These are phyloP conservation scores for Isoetes engelmannii DNA, from an alignment of 83 land plant species.

Conservation along the genomic window DNA sequence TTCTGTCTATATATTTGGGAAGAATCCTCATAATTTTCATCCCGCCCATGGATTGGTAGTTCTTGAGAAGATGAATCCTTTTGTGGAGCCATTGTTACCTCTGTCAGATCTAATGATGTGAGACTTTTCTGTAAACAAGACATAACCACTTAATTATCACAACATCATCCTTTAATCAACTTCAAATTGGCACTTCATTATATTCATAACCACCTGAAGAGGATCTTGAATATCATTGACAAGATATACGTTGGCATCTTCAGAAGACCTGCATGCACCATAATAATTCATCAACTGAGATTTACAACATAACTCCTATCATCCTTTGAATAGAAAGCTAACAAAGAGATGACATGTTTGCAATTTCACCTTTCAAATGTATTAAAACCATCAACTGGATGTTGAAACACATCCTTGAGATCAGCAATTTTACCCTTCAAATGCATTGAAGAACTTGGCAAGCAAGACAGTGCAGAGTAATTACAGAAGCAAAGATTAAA, in stretches of 20 bases:
- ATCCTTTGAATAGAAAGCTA: background rate
- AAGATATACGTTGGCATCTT: conserved; percentile 92
- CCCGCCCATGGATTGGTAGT: conserved; percentile 9
- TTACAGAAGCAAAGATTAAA: background rate
- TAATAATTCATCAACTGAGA: background rate
- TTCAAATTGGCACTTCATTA: too few species aligned
- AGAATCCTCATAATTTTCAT: conserved; percentile 4
- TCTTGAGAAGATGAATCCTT: conserved; percentile 14
- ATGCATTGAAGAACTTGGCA: background rate
- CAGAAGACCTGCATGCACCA: conserved; percentile 58
- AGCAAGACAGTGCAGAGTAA: background rate
- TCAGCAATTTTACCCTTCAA: background rate
- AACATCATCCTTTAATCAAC: too few species aligned
- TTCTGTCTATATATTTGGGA: conserved; percentile 23
- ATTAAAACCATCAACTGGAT: background rate
- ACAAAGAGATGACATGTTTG: background rate
- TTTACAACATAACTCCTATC: background rate
- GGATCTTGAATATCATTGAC: conserved; percentile 93
- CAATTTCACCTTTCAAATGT: background rate
- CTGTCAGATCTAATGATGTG: conserved; percentile 71
- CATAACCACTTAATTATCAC: background rate
- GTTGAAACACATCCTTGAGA: background rate
- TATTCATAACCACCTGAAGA: conserved; percentile 55
- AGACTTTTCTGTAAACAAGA: conserved; percentile 44
- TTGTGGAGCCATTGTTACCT: conserved; percentile 34